Evolutionary conservation across 345 rosid genomes (phyloP).

Genomic region (Noccaea bulbosa): DNA sequence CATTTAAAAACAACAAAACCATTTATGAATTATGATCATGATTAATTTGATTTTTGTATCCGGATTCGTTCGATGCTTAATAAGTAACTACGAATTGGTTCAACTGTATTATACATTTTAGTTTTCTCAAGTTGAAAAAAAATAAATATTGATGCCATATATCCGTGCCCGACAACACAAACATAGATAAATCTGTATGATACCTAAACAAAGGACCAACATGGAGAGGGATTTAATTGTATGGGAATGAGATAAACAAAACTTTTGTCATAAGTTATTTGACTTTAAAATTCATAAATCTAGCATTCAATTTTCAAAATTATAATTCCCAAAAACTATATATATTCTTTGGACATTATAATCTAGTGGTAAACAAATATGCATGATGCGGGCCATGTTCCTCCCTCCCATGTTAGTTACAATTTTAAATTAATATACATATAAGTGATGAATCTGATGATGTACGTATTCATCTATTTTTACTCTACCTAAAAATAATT

Average conservation of each 20-base stretch:
- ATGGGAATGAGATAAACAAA: constrained; percentile 36
- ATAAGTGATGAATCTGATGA: not conserved
- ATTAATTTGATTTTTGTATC: no score
- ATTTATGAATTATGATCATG: no score
- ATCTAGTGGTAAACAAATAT: constrained; percentile 38
- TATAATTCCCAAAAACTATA: not conserved
- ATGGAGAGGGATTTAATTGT: constrained; percentile 35
- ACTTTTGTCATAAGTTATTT: constrained; percentile 26
- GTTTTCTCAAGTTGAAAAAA: not conserved
- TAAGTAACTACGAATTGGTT: no score
- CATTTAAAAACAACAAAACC: not conserved
- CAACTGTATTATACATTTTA: no score
- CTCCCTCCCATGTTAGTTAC: constrained; percentile 38
- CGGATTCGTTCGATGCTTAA: not conserved
- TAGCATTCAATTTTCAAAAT: constrained; percentile 10
- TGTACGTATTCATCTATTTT: not conserved
- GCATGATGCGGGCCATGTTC: constrained; percentile 46
- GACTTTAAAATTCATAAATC: constrained; percentile 18
- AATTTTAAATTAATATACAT: not conserved
- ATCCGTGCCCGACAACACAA: constrained; percentile 34
- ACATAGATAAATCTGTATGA: constrained; percentile 23
- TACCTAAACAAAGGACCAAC: constrained; percentile 34
- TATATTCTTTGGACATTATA: constrained; percentile 13
- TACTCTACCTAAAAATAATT: not conserved
- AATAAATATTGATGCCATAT: not conserved